Base-by-base conservation (phyloP, 1,284 basidiomycete species). In the Cutaneotrichosporon sp. region DNA sequence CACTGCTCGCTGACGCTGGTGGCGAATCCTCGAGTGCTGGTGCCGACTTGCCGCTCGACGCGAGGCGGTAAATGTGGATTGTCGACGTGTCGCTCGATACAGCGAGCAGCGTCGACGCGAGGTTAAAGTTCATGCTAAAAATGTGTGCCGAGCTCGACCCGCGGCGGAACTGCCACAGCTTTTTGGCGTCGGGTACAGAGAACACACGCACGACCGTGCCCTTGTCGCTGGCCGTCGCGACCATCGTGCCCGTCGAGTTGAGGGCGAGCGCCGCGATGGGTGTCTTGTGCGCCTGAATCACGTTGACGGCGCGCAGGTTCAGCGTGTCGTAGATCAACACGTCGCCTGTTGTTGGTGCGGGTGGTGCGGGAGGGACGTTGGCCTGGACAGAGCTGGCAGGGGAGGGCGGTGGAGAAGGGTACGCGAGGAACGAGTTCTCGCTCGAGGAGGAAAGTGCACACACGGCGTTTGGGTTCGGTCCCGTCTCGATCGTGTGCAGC, bases 161-260 rank as follows among this genome's bases (percentile, higher is more conserved):
- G 49, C 94, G 76, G 10, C 94, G 78, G 78, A 98, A 98, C 73
- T 99, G 93, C 76, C 90, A 92, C 47, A 97, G 72, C 73, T 92
- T 91, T 76, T 96, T 90, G 1, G 90, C 90, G 14, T 85, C 84
- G 0, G 96, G 94, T 5, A 97, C 80, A 49, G 83, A 84, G 81
- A 93, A 98, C 4, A 98, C 91, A 40, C 94, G 84, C 55, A 99
- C 94, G 60, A 98, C 90, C 1, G 94, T 98, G 1, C 94, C 94
- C 69, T 97, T 97, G 56, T 96, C 92, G 0, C 86, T 89, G 10
- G 92, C 86, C 0, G 93, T 96, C 7, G 94, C 96, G 20, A 99
- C 85, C 58, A 97, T 80, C 0, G 90, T 90, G 4, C 94, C 94
- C 0, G 85, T 81, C 3, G 84, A 82, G 75, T 94, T 97, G 71